These are phyloP conservation scores for Clavispora phyllophila DNA, from an alignment of 805 yeast species.

Conservation along the genomic window DNA sequence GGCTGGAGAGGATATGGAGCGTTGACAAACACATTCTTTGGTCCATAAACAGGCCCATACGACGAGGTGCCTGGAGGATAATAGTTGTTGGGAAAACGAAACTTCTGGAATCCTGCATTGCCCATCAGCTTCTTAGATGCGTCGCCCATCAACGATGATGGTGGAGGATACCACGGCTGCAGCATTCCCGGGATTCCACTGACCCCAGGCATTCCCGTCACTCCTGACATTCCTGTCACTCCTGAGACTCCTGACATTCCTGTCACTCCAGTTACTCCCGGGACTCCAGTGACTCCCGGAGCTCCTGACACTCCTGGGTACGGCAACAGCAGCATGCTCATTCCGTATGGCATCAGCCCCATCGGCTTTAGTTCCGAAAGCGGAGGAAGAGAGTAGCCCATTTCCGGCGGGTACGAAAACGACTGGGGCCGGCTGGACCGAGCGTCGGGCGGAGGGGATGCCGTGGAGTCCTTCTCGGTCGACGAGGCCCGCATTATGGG, in stretches of 20 bases:
- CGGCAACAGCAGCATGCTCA: neutral
- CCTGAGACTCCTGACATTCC: neutral
- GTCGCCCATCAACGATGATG: neutral
- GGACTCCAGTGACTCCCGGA: neutral
- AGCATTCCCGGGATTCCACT: neutral
- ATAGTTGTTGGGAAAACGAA: conserved; percentile 7
- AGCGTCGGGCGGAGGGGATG: neutral
- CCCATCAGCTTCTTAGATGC: neutral
- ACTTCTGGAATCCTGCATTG: conserved; percentile 10
- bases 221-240: neutral
- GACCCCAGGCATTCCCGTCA: neutral
- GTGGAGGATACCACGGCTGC: neutral
- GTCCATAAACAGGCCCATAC: conserved; percentile 1
- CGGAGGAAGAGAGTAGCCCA: neutral
- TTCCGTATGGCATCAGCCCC: neutral
- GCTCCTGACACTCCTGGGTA: neutral
- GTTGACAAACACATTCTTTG: neutral
- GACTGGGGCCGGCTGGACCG: conserved; percentile 9
- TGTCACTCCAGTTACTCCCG: neutral
- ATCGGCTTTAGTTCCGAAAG: neutral
- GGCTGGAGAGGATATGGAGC: neutral
- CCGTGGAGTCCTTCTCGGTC: conserved; percentile 2
- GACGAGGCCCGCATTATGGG: conserved; percentile 4
- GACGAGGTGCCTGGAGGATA: neutral
- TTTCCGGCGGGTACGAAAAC: conserved; percentile 23